A percentile compares a stretch with the other conserved stretches of the same genome.
phyloP scores from a whole-genome alignment of 139 green algal species.

The Picochlorum sp. region DNA sequence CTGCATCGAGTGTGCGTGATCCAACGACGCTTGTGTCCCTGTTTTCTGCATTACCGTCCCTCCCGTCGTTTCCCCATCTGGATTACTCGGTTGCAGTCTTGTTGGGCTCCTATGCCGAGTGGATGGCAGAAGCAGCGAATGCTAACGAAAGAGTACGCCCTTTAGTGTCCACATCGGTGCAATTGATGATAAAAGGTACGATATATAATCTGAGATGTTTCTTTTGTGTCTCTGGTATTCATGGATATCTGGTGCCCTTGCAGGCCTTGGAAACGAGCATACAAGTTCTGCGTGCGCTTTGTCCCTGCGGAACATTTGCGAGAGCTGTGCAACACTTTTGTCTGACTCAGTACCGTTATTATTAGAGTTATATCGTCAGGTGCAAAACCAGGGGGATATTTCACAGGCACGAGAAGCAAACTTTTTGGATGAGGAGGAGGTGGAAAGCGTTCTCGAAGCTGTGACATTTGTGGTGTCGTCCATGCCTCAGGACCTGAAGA shows the following conservation, averaged over 20 bases:
- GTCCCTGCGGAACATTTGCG: conserved; percentile 51
- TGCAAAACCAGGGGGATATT: conserved; percentile 32
- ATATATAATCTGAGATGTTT: neutral
- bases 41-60: conserved; percentile 42
- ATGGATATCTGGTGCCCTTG: neutral
- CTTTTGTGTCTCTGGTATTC: neutral
- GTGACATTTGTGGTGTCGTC: conserved; percentile 29
- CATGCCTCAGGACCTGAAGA: conserved; percentile 24
- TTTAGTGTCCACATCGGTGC: neutral
- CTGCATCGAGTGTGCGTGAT: conserved; percentile 30
- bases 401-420: conserved; percentile 6
- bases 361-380: conserved; percentile 50
- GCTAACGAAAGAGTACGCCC: neutral
- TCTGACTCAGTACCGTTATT: conserved; percentile 33
- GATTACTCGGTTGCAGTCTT: conserved; percentile 49
- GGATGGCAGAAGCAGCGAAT: conserved; percentile 28
- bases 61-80: conserved; percentile 42
- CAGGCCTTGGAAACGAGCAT: conserved; percentile 19
- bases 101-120: conserved; percentile 47
- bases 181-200: neutral
- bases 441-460: conserved; percentile 41
- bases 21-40: conserved; percentile 44
- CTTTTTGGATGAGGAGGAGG: conserved; percentile 47
- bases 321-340: conserved; percentile 46
- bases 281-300: conserved; percentile 31